A percentile compares a stretch with the other conserved stretches of the same genome.
Conservation (phyloP, 371 early-diverging fungal genomes). For the Vairimorpha necatrix region DNA sequence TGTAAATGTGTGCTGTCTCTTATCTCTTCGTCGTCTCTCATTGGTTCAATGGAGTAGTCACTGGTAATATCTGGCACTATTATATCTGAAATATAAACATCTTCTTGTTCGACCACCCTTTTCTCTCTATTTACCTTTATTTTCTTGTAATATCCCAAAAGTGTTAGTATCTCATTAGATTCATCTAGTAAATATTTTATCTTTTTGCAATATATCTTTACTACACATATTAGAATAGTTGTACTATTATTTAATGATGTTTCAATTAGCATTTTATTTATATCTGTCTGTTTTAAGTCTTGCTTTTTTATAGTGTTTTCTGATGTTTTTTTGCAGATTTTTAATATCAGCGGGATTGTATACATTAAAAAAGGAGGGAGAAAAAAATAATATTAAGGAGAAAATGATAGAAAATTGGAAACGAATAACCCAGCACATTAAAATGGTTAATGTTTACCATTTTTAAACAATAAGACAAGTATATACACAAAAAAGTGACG, state of each 20-base stretch:
- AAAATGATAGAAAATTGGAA: no score
- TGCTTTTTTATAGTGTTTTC: background rate
- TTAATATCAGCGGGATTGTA: background rate
- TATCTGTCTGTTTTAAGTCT: background rate
- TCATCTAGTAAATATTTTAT: constrained; percentile 2
- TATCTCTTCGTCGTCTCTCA: background rate
- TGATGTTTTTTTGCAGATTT: background rate
- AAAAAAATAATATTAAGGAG: no score
- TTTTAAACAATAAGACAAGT: no score
- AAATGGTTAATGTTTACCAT: no score
- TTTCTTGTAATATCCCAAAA: background rate
- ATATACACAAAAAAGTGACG: no score
- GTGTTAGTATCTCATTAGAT: background rate
- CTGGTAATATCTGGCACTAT: background rate
- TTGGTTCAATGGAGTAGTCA: background rate
- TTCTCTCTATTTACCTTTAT: background rate
- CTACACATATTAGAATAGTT: background rate
- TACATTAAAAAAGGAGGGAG: background rate
- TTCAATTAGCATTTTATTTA: background rate
- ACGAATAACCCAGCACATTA: no score
- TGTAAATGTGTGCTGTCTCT: background rate
- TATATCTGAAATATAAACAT: constrained; percentile 5
- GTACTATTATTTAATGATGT: background rate
- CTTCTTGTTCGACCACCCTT: background rate
- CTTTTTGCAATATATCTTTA: background rate